Evolutionary conservation across 225 moss, liverwort and hornwort species (phyloP).

Genomic region (Thuidium tamariscinum): DNA sequence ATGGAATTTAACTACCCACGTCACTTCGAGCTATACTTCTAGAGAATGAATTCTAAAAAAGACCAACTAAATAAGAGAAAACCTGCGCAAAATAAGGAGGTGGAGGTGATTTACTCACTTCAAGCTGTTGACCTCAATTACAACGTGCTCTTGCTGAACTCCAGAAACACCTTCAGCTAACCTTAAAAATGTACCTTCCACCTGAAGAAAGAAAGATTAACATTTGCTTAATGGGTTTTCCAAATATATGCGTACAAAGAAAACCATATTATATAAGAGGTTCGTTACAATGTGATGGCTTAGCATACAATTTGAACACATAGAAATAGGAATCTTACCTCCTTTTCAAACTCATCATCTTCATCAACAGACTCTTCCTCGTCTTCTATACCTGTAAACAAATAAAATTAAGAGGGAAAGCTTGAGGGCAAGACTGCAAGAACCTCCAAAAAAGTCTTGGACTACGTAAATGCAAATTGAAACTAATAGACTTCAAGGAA

Average conservation of each 20-base stretch:
- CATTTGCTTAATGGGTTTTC: not conserved
- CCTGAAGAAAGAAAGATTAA: slow-evolving; percentile 21
- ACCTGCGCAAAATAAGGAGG: not conserved
- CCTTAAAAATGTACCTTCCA: slow-evolving; percentile 80
- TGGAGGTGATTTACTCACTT: slow-evolving; percentile 50
- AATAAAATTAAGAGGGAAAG: not conserved
- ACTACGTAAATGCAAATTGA: not conserved
- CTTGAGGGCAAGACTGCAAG: not conserved
- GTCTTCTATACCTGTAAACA: slow-evolving; percentile 48
- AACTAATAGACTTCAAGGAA: not conserved
- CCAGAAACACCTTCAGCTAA: slow-evolving; percentile 73
- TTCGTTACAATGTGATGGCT: not conserved
- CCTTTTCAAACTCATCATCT: slow-evolving; percentile 69
- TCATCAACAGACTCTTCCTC: slow-evolving; percentile 58
- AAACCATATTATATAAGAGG: not conserved
- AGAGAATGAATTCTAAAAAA: not conserved
- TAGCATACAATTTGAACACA: not conserved
- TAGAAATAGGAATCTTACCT: slow-evolving; percentile 23
- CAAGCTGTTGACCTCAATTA: slow-evolving; percentile 82
- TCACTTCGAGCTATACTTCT: not conserved
- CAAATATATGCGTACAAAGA: not conserved
- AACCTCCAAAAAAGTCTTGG: not conserved
- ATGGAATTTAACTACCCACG: not conserved
- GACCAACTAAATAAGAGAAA: not conserved
- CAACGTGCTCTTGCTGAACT: slow-evolving; percentile 71